Percentiles rank a stretch among this genome's conserved stretches.
These are phyloP conservation scores for Penicillium egyptiacum DNA, from an alignment of 495 filamentous ascomycete species.

Conservation along the genomic window DNA sequence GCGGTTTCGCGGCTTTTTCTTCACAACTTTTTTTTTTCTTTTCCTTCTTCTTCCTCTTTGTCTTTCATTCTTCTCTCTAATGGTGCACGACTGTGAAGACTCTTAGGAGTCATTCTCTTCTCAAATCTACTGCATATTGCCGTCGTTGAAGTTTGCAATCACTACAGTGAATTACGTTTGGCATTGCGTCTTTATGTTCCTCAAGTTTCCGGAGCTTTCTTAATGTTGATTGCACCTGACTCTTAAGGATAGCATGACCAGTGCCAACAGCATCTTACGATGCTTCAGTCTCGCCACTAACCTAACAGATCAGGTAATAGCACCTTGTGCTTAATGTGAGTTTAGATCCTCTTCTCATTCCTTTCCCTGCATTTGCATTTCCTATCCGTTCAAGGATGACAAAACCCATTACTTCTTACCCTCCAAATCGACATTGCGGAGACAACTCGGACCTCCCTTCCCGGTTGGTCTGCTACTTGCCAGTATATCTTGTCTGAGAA, in stretches of 20 bases:
- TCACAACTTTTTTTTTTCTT: constrained; percentile 25
- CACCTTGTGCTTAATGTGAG: constrained; percentile 30
- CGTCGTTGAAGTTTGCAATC: not conserved
- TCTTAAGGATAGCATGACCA: constrained; percentile 6
- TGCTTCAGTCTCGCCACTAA: constrained; percentile 24
- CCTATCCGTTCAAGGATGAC: constrained; percentile 71
- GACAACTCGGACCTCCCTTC: constrained; percentile 65
- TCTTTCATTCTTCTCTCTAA: constrained; percentile 13
- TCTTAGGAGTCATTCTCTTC: not conserved
- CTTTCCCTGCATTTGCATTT: constrained; percentile 15
- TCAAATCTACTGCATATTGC: not conserved
- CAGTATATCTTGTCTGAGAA: constrained; percentile 94
- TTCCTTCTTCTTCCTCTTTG: constrained; percentile 20
- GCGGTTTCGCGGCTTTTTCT: constrained; percentile 33
- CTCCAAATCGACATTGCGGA: constrained; percentile 96
- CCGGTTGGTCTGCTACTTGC: constrained; percentile 90
- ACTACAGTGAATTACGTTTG: not conserved
- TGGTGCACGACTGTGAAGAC: not conserved
- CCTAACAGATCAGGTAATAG: constrained; percentile 20
- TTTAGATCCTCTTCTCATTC: constrained; percentile 16
- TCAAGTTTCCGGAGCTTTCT: not conserved
- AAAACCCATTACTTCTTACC: constrained; percentile 84
- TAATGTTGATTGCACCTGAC: constrained; percentile 8
- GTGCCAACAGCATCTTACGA: constrained; percentile 8
- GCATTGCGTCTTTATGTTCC: not conserved